Conservation (phyloP, 495 filamentous ascomycete genomes). For the Margaritispora aquatica region DNA sequence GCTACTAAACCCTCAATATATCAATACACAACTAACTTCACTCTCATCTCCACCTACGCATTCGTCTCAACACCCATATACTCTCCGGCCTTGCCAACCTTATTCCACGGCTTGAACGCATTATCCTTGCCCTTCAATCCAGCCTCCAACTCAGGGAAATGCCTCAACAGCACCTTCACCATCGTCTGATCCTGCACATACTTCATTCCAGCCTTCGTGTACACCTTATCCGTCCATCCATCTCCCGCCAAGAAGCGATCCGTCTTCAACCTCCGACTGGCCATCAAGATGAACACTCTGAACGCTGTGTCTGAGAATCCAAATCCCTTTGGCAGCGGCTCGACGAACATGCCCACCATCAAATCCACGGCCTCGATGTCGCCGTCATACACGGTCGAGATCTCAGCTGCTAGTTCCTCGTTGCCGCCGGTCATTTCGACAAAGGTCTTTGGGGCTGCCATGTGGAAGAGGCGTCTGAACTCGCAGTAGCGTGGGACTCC, state of each 20-base stretch:
- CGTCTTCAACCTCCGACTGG: constrained; percentile 31
- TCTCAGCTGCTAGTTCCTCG: constrained; percentile 23
- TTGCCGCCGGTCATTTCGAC: constrained; percentile 32
- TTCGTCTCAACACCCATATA: constrained; percentile 31
- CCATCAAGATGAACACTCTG: constrained; percentile 34
- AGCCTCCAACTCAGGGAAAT: constrained; percentile 30
- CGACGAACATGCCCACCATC: constrained; percentile 31
- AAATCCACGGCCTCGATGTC: constrained; percentile 34
- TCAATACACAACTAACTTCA: not conserved
- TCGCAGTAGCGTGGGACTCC: constrained; percentile 39
- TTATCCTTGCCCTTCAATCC: constrained; percentile 24
- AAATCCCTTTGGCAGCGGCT: constrained; percentile 35
- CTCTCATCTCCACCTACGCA: not conserved
- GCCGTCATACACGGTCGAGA: constrained; percentile 26
- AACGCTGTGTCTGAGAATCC: constrained; percentile 39
- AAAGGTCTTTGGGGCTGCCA: constrained; percentile 27
- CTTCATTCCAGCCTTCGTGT: constrained; percentile 32
- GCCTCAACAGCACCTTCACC: constrained; percentile 28
- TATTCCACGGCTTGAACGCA: constrained; percentile 34
- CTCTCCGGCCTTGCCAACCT: constrained; percentile 20
- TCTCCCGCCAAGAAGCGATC: constrained; percentile 34
- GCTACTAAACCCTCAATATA: too few species aligned
- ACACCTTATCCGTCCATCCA: constrained; percentile 28
- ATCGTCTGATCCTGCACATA: constrained; percentile 34
- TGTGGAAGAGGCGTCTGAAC: constrained; percentile 36